phyloP scores from a whole-genome alignment of 148 eudicot genomes.

The Linanthus parryae region DNA sequence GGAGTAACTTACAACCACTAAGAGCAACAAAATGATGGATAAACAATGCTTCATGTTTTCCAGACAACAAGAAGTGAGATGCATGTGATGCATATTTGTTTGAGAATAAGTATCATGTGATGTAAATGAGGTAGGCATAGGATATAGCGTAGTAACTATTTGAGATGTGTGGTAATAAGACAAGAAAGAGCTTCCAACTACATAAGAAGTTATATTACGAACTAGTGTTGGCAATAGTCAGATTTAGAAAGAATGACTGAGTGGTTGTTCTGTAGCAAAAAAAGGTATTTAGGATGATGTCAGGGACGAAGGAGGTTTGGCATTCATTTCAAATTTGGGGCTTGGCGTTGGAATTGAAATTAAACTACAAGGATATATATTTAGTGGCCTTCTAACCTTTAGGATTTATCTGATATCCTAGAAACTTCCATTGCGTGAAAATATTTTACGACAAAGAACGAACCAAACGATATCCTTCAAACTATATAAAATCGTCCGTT shows the following conservation, averaged over 20 bases:
- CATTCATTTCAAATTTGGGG: too few species aligned
- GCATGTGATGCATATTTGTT: too few species aligned
- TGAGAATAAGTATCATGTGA: neutral
- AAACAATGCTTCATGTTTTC: too few species aligned
- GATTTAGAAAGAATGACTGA: neutral
- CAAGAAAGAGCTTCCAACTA: neutral
- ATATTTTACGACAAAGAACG: conserved; percentile 1
- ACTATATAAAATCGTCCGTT: conserved; percentile 1
- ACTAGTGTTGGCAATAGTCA: neutral
- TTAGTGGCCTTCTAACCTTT: neutral
- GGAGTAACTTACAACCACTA: too few species aligned
- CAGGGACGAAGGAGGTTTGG: too few species aligned
- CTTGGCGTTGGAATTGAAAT: too few species aligned
- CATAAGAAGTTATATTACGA: neutral
- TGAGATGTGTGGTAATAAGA: neutral
- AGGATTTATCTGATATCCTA: neutral
- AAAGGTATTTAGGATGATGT: neutral
- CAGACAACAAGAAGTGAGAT: too few species aligned
- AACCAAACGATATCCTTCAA: neutral
- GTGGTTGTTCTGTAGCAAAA: neutral
- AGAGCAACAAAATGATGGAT: too few species aligned
- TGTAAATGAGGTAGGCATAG: neutral
- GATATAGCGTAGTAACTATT: neutral
- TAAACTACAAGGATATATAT: neutral
- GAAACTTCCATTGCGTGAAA: neutral